phyloP scores from a whole-genome alignment of 2,329 filamentous ascomycete genomes.

The Penicillium sp. region DNA sequence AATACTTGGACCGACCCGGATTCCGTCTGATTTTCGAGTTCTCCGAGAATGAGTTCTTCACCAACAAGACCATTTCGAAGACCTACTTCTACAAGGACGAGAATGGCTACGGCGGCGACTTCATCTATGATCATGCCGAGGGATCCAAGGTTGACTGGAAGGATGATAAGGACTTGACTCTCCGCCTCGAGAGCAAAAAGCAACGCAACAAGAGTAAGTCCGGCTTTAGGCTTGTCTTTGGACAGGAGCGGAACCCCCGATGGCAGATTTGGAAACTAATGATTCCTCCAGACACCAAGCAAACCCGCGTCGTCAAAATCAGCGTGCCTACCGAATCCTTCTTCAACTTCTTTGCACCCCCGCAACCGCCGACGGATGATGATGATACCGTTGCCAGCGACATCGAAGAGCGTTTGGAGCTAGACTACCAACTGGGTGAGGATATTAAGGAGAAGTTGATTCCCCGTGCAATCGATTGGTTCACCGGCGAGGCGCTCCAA shows the following conservation, averaged over 20 bases:
- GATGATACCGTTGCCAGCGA: slow-evolving; percentile 68
- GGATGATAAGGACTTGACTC: slow-evolving; percentile 82
- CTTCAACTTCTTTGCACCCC: slow-evolving; percentile 98
- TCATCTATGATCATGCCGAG: slow-evolving; percentile 98
- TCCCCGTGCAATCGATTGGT: slow-evolving; percentile 97
- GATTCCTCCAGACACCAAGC: slow-evolving; percentile 74
- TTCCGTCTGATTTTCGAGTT: slow-evolving; percentile 99
- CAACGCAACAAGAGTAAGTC: slow-evolving; percentile 95
- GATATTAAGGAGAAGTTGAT: slow-evolving; percentile 99
- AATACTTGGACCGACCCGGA: slow-evolving; percentile 95
- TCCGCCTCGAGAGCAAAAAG: slow-evolving; percentile 97
- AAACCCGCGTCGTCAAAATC: slow-evolving; percentile 98
- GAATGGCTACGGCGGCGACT: slow-evolving; percentile 96
- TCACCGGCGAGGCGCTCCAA: slow-evolving; percentile 93
- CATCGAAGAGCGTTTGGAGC: slow-evolving; percentile 94
- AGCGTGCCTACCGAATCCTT: slow-evolving; percentile 98
- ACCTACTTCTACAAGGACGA: slow-evolving; percentile 99
- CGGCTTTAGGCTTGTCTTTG: too few species aligned
- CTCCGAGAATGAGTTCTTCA: slow-evolving; percentile 89
- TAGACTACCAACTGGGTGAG: slow-evolving; percentile 94
- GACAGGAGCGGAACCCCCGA: neutral
- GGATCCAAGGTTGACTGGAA: slow-evolving; percentile 99
- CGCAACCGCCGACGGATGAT: slow-evolving; percentile 72
- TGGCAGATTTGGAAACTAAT: too few species aligned
- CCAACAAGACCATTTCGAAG: slow-evolving; percentile 94